phyloP scores from a whole-genome alignment of 441 rosid species.

The Euphorbia celastroides region DNA sequence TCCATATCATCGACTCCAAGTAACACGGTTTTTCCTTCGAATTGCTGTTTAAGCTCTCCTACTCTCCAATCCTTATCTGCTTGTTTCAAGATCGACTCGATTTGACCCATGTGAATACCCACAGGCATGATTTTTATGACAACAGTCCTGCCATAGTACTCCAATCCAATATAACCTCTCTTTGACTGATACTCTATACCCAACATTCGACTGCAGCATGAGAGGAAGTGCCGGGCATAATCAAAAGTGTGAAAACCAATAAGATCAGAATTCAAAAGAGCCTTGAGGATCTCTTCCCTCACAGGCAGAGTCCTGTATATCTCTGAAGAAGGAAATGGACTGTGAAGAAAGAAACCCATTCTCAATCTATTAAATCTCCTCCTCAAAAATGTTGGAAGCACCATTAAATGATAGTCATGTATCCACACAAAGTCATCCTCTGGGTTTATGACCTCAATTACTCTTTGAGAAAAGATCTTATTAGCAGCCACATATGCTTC shows the following conservation, averaged over 20 bases:
- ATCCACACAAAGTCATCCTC: constrained; percentile 89
- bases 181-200: constrained; percentile 89
- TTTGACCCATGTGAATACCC: constrained; percentile 86
- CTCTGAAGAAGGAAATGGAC: constrained; percentile 72
- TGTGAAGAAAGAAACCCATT: constrained; percentile 90
- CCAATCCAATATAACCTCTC: constrained; percentile 90
- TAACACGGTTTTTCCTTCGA: constrained; percentile 53
- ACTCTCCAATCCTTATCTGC: constrained; percentile 54
- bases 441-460: constrained; percentile 75
- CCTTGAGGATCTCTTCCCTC: background rate
- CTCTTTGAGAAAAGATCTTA: constrained; percentile 83
- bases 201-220: constrained; percentile 94
- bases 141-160: constrained; percentile 87
- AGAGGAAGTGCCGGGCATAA: constrained; percentile 81
- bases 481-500: constrained; percentile 90
- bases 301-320: background rate
- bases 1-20: constrained; percentile 93
- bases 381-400: constrained; percentile 82
- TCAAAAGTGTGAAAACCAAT: background rate
- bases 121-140: constrained; percentile 76
- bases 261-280: background rate
- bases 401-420: constrained; percentile 93
- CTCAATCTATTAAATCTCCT: constrained; percentile 60
- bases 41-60: constrained; percentile 62
- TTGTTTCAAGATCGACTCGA: constrained; percentile 72